These are phyloP conservation scores for Ophiostoma pallidulum DNA, from an alignment of 2,329 filamentous ascomycete genomes.

Conservation along the genomic window DNA sequence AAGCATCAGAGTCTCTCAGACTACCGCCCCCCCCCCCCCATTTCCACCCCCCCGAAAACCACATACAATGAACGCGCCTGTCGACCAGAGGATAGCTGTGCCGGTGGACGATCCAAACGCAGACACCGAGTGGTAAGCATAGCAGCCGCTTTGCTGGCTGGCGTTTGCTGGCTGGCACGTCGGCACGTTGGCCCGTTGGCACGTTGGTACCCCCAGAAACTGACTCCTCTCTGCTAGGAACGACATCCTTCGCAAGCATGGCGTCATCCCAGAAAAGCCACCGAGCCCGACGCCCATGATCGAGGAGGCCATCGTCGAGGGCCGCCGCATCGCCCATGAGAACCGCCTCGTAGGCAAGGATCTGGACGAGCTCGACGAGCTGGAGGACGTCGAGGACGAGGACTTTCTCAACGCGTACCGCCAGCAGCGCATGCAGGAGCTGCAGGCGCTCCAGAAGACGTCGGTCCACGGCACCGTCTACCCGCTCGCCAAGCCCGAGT, in stretches of 20 bases:
- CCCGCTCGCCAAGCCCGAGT: conserved; percentile 89
- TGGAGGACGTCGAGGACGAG: conserved; percentile 95
- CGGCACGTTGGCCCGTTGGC: no score
- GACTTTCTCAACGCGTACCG: conserved; percentile 81
- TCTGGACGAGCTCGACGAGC: conserved; percentile 81
- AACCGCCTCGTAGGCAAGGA: conserved; percentile 92
- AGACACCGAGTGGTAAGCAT: conserved; percentile 83
- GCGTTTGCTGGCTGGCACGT: no score
- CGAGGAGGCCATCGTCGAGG: conserved; percentile 84
- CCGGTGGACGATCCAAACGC: conserved; percentile 92
- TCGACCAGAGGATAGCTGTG: conserved; percentile 60
- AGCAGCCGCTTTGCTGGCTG: no score
- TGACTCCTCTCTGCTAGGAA: conserved; percentile 54
- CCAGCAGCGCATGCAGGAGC: conserved; percentile 76
- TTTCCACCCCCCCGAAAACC: no score
- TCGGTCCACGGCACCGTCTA: conserved; percentile 85
- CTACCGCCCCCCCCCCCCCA: no score
- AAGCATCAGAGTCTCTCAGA: no score
- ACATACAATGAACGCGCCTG: conserved; percentile 47
- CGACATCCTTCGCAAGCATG: conserved; percentile 93
- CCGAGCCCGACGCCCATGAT: conserved; percentile 93
- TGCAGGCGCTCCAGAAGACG: conserved; percentile 64
- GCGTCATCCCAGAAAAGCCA: conserved; percentile 94
- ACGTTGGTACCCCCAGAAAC: conserved; percentile 2
- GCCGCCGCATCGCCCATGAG: conserved; percentile 73